These are phyloP conservation scores for Rhizopogon salebrosus DNA, from an alignment of 768 basidiomycete species.

Conservation along the genomic window DNA sequence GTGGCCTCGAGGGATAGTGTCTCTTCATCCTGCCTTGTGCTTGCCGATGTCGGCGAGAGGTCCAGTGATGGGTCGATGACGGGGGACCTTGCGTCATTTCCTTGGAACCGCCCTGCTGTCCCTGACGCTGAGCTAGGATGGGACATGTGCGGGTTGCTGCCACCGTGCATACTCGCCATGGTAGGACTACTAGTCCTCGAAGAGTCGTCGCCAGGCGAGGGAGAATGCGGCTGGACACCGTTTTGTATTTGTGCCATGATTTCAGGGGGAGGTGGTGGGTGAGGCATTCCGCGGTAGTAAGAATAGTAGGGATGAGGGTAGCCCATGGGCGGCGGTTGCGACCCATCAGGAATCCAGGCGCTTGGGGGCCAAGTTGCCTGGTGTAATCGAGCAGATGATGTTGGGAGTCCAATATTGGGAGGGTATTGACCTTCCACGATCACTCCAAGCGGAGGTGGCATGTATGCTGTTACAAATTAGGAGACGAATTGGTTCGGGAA, in stretches of 20 bases:
- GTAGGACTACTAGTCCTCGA: slow-evolving; percentile 23
- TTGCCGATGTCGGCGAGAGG: slow-evolving; percentile 14
- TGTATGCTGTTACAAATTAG: slow-evolving; percentile 31
- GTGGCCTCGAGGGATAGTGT: slow-evolving; percentile 16
- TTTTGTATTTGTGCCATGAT: slow-evolving; percentile 16
- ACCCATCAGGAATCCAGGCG: slow-evolving; percentile 30
- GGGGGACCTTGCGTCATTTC: slow-evolving; percentile 9
- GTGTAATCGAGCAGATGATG: slow-evolving; percentile 46
- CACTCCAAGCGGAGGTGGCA: slow-evolving; percentile 35
- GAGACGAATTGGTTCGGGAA: background rate
- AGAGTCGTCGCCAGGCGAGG: slow-evolving; percentile 13
- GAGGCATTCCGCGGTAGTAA: slow-evolving; percentile 41
- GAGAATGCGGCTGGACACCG: slow-evolving; percentile 17
- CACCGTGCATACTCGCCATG: slow-evolving; percentile 8
- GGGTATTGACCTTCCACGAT: slow-evolving; percentile 39
- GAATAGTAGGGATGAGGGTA: slow-evolving; percentile 36
- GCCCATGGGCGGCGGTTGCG: slow-evolving; percentile 29
- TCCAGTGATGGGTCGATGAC: slow-evolving; percentile 37
- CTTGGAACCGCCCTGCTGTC: slow-evolving; percentile 10
- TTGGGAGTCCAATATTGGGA: slow-evolving; percentile 41
- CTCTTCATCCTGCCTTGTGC: slow-evolving; percentile 13
- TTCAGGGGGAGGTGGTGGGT: slow-evolving; percentile 17
- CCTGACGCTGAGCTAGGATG: slow-evolving; percentile 4
- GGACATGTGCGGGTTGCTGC: slow-evolving; percentile 15
- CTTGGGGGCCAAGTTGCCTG: slow-evolving; percentile 37